phyloP scores from a whole-genome alignment of 495 filamentous ascomycete genomes.

The Aspergillus ellipticus region DNA sequence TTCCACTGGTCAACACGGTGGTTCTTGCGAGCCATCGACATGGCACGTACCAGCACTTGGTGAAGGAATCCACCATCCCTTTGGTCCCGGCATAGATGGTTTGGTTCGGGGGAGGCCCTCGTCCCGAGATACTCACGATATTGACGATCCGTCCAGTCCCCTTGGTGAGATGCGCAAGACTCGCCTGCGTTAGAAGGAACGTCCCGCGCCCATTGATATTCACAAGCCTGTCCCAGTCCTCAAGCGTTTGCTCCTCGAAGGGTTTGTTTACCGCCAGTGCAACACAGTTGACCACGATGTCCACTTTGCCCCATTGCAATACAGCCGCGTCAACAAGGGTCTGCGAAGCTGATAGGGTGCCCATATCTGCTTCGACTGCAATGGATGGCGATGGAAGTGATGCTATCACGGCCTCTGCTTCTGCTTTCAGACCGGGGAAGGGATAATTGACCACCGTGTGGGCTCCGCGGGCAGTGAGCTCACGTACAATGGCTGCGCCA shows the following conservation, averaged over 20 bases:
- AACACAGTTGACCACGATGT: slow-evolving; percentile 40
- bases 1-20: neutral
- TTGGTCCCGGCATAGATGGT: slow-evolving; percentile 27
- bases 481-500: slow-evolving; percentile 33
- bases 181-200: slow-evolving; percentile 34
- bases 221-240: slow-evolving; percentile 34
- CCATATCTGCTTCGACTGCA: slow-evolving; percentile 21
- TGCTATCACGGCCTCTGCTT: slow-evolving; percentile 16
- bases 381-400: slow-evolving; percentile 13
- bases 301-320: slow-evolving; percentile 20
- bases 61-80: slow-evolving; percentile 33
- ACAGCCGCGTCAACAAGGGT: slow-evolving; percentile 20
- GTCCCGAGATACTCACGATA: slow-evolving; percentile 21
- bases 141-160: slow-evolving; percentile 26
- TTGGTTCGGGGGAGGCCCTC: slow-evolving; percentile 23
- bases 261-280: slow-evolving; percentile 33
- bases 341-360: slow-evolving; percentile 9
- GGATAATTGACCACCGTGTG: slow-evolving; percentile 35
- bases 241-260: slow-evolving; percentile 34
- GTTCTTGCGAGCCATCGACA: neutral
- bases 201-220: slow-evolving; percentile 36
- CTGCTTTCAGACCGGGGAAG: slow-evolving; percentile 11
- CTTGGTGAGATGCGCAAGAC: slow-evolving; percentile 24
- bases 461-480: slow-evolving; percentile 42
- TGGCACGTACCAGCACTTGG: slow-evolving; percentile 30